Conservation (phyloP, 495 filamentous ascomycete genomes). For the Haplographium delicatum region DNA sequence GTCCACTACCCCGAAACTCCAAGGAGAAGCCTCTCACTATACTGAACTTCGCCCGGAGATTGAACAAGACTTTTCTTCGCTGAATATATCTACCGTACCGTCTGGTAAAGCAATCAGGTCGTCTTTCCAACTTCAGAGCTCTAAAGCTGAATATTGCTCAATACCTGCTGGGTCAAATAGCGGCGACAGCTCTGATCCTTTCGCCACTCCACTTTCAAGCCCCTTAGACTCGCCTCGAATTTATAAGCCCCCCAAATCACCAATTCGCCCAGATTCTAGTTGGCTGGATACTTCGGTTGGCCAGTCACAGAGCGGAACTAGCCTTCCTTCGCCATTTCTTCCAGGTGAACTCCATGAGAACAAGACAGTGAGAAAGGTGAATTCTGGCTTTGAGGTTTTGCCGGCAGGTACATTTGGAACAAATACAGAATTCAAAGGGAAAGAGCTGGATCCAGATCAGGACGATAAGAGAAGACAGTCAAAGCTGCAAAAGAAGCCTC, state of each 20-base stretch:
- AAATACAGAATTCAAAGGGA: conserved; percentile 10
- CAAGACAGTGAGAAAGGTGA: conserved; percentile 45
- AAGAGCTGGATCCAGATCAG: conserved; percentile 3
- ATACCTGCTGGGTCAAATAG: conserved; percentile 14
- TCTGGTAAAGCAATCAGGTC: not conserved
- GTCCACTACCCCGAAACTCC: conserved; percentile 8
- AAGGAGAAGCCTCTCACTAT: not conserved
- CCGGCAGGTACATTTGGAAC: conserved; percentile 44
- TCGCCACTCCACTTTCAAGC: conserved; percentile 26
- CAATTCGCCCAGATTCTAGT: not conserved
- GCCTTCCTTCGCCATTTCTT: conserved; percentile 17
- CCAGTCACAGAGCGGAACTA: not conserved
- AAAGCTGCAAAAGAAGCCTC: conserved; percentile 28
- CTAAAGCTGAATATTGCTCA: conserved; percentile 18
- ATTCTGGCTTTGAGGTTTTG: conserved; percentile 57
- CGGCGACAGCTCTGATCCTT: conserved; percentile 22
- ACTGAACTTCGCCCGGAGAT: not conserved
- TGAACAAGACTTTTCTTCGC: no score
- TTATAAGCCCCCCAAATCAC: not conserved
- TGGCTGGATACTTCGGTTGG: not conserved
- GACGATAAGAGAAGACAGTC: conserved; percentile 31
- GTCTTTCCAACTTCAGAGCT: conserved; percentile 4
- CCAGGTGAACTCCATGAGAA: conserved; percentile 43
- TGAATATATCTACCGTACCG: not conserved
- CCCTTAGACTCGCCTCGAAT: conserved; percentile 16